Conservation (phyloP, 2,329 filamentous ascomycete genomes). For the Stachybotrys chlorohalonatus region DNA sequence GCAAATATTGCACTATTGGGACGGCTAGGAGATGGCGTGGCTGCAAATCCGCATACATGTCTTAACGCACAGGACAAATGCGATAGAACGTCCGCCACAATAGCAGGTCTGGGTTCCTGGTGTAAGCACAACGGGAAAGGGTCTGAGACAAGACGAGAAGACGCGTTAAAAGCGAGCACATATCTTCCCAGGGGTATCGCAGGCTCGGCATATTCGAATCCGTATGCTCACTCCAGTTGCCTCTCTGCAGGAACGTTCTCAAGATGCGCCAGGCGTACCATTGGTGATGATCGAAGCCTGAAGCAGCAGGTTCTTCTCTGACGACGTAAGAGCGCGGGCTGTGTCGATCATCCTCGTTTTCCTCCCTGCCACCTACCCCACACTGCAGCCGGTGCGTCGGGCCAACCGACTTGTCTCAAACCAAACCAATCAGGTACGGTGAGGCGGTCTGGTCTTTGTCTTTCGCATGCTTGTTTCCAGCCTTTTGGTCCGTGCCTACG, state of each 20-base stretch:
- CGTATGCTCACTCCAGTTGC: too few relatives aligned
- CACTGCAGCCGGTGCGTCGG: background rate
- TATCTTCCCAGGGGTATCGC: too few relatives aligned
- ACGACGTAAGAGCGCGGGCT: background rate
- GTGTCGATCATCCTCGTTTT: background rate
- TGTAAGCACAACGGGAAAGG: background rate
- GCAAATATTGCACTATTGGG: background rate
- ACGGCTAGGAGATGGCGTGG: background rate
- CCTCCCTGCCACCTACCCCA: background rate
- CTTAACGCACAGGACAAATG: background rate
- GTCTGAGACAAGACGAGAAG: background rate
- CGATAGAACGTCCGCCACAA: background rate
- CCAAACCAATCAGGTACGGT: background rate
- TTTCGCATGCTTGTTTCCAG: background rate
- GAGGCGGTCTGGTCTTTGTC: background rate
- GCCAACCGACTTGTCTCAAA: background rate
- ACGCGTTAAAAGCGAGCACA: too few relatives aligned
- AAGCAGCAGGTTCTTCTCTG: background rate
- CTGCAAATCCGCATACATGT: background rate
- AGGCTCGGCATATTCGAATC: too few relatives aligned
- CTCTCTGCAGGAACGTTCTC: too few relatives aligned
- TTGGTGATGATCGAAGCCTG: background rate
- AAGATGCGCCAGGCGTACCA: background rate
- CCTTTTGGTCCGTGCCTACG: background rate
- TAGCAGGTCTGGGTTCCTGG: background rate